Evolutionary conservation across 495 filamentous ascomycete species (phyloP), one percentile per base, ranked within the genome.

Genomic region (Pseudoneurospora amorphoporcata): DNA sequence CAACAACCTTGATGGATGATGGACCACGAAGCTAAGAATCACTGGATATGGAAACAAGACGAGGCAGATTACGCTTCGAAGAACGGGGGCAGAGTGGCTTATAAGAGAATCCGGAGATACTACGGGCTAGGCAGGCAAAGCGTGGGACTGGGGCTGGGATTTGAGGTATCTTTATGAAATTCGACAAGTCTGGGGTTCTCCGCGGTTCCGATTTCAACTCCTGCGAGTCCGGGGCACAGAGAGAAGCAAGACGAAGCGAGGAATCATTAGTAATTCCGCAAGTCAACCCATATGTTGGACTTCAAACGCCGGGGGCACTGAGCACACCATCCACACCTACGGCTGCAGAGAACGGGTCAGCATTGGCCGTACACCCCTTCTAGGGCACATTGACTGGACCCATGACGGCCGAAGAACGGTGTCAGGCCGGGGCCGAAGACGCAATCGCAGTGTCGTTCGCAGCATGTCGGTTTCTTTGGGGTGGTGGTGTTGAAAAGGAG

Each of bases 401-500:
- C 47, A 58, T 32, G 29, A 65, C 29, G 53, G 53, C 53, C 53
- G 29, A 65, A 8, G 53, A 65, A 65, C 53, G 53, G 53, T 74
- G 71, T 70, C 47, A 70, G 40, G 69, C 73, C 69, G 71, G 72
- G 70, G 73, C 73, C 45, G 69, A 75, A 74, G 74, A 61, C 35
- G 61, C 68, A 71, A 69, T 73, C 69, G 74, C 74, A 77, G 68
- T 73, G 53, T 65, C 29, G 53, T 65, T 65, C 29, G 23, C 53
- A 65, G 53, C 14, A 14, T 14, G 14, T 65, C 29, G 53, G 53
- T 70, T 76, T 76, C 68, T 71, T 71, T 43, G 42, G 73, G 75
- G 76, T 75, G 77, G 77, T 80, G 78, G 77, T 81, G 79, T 79
- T 80, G 78, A 78, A 74, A 61, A 14, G 53, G 71, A 76, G 73